Percentiles rank a stretch among this genome's conserved stretches.
These are phyloP conservation scores for Lentinula raphanica DNA, from an alignment of 768 basidiomycete genomes.

Conservation along the genomic window DNA sequence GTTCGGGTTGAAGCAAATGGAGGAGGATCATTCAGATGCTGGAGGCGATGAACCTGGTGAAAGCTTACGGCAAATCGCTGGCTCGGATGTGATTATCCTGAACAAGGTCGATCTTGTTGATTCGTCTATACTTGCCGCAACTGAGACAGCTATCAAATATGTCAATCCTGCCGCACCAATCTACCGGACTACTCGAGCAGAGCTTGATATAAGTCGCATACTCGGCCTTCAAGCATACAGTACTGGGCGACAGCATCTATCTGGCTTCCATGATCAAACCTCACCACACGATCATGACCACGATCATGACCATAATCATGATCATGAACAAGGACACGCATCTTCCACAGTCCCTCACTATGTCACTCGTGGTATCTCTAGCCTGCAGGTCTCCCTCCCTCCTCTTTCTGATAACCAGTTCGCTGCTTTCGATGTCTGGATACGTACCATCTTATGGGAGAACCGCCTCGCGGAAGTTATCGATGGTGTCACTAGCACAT, in stretches of 20 bases:
- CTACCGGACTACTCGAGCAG: constrained; percentile 62
- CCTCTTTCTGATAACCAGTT: constrained; percentile 43
- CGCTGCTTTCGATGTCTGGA: constrained; percentile 67
- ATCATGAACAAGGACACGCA: constrained; percentile 26
- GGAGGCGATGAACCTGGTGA: background rate
- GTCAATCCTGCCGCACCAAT: constrained; percentile 81
- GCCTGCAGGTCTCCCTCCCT: constrained; percentile 68
- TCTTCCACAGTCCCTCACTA: constrained; percentile 44
- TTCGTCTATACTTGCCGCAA: constrained; percentile 34
- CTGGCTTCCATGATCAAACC: constrained; percentile 24
- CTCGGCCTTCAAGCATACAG: constrained; percentile 80
- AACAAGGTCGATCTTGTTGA: constrained; percentile 85
- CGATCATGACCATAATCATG: constrained; percentile 25
- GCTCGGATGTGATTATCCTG: constrained; percentile 84
- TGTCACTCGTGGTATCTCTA: constrained; percentile 77
- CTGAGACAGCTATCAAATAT: constrained; percentile 58
- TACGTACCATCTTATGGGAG: constrained; percentile 83
- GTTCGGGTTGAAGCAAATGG: constrained; percentile 82
- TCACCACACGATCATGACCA: constrained; percentile 28
- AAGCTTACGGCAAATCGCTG: constrained; percentile 81
- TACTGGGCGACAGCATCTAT: constrained; percentile 33
- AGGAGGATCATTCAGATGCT: constrained; percentile 57
- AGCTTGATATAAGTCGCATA: constrained; percentile 71
- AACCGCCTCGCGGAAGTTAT: constrained; percentile 36
- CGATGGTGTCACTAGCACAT: constrained; percentile 1